Conservation (phyloP, 2,329 filamentous ascomycete species). For the Arachnomyces sp. region DNA sequence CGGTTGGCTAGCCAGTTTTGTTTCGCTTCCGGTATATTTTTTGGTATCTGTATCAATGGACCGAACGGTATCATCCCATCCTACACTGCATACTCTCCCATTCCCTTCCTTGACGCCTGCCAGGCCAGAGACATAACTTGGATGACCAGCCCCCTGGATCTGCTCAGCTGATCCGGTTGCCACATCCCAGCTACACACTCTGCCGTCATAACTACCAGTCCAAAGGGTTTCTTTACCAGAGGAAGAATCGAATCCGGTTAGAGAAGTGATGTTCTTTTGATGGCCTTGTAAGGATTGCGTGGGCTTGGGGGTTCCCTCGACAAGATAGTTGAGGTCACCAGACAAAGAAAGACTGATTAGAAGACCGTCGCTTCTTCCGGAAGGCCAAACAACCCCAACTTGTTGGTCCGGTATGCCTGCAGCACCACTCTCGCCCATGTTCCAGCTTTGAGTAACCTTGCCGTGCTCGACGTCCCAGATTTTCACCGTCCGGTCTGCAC, state of each 20-base stretch:
- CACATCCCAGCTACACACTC: slow-evolving; percentile 77
- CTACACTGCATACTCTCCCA: slow-evolving; percentile 70
- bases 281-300: slow-evolving; percentile 73
- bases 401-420: slow-evolving; percentile 77
- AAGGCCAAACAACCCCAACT: slow-evolving; percentile 86
- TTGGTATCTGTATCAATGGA: slow-evolving; percentile 66
- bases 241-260: slow-evolving; percentile 49
- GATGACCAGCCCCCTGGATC: slow-evolving; percentile 74
- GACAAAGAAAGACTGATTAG: slow-evolving; percentile 84
- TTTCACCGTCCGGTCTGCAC: slow-evolving; percentile 88
- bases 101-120: slow-evolving; percentile 45
- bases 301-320: slow-evolving; percentile 62
- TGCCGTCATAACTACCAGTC: slow-evolving; percentile 89
- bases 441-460: slow-evolving; percentile 73
- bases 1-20: slow-evolving; percentile 70
- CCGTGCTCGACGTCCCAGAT: slow-evolving; percentile 85
- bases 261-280: slow-evolving; percentile 80
- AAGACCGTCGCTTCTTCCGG: slow-evolving; percentile 71
- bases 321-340: slow-evolving; percentile 84
- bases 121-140: slow-evolving; percentile 78
- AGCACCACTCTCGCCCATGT: slow-evolving; percentile 65
- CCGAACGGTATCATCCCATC: slow-evolving; percentile 88
- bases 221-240: slow-evolving; percentile 57
- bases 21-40: slow-evolving; percentile 63
- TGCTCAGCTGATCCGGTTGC: slow-evolving; percentile 59